Conservation (phyloP, 805 yeast genomes). For the Scheffersomyces lignosus region DNA sequence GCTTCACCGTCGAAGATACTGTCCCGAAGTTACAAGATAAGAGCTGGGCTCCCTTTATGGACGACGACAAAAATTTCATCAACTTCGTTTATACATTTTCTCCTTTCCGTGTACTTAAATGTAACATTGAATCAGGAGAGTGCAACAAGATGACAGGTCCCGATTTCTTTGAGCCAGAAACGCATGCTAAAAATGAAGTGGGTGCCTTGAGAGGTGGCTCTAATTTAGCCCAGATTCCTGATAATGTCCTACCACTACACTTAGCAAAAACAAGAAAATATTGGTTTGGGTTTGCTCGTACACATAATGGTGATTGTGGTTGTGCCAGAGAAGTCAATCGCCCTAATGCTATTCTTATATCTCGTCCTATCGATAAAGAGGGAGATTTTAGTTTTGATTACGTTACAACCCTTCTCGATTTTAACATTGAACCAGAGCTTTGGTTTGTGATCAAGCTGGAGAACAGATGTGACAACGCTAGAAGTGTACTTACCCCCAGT, state of each 20-base stretch:
- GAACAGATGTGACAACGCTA: too few species aligned
- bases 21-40: too few species aligned
- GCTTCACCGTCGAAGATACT: neutral
- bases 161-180: too few species aligned
- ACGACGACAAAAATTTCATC: neutral
- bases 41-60: neutral
- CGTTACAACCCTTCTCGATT: neutral
- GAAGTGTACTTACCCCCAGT: slow-evolving; percentile 33
- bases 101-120: neutral
- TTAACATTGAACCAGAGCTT: neutral
- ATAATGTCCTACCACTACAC: neutral
- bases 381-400: neutral
- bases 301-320: neutral
- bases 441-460: too few species aligned
- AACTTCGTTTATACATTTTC: neutral
- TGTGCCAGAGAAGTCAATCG: neutral
- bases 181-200: too few species aligned
- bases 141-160: neutral
- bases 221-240: neutral
- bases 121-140: neutral
- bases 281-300: neutral
- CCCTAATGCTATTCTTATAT: neutral
- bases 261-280: neutral
- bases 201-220: neutral
- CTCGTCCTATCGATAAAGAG: neutral